A percentile compares a stretch with the other conserved stretches of the same genome.
These are phyloP conservation scores for Teratosphaeriaceae sp. DNA, from an alignment of 2,329 filamentous ascomycete genomes.

Conservation along the genomic window DNA sequence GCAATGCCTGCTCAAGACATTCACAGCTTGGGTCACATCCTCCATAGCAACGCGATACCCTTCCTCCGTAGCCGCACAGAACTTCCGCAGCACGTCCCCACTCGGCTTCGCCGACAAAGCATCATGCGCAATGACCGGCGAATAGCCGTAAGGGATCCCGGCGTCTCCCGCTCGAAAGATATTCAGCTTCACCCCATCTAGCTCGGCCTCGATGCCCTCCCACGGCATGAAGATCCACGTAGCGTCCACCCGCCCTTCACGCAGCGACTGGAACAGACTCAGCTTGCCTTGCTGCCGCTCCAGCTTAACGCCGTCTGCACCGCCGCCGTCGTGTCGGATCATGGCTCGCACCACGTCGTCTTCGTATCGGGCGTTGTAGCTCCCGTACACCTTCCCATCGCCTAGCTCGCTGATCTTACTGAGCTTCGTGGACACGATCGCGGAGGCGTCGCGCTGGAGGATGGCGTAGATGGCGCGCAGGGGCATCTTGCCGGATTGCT, in stretches of 20 bases:
- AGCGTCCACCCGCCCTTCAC: conserved; percentile 23
- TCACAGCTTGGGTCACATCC: conserved; percentile 15
- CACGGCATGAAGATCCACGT: conserved; percentile 30
- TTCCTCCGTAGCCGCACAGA: conserved; percentile 22
- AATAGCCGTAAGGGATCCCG: conserved; percentile 27
- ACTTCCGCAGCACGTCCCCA: conserved; percentile 17
- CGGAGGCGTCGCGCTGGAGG: conserved; percentile 26
- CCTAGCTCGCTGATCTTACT: conserved; percentile 20
- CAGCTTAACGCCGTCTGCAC: conserved; percentile 17
- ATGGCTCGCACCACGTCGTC: conserved; percentile 25
- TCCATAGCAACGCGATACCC: conserved; percentile 22
- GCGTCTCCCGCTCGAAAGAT: conserved; percentile 21
- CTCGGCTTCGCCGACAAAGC: conserved; percentile 11
- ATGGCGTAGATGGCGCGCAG: conserved; percentile 30
- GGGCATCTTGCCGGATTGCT: conserved; percentile 22
- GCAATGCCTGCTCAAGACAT: conserved; percentile 12
- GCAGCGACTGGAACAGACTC: conserved; percentile 23
- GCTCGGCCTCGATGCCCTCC: conserved; percentile 27
- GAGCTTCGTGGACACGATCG: conserved; percentile 23
- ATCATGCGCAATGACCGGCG: conserved; percentile 26
- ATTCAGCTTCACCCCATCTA: conserved; percentile 17
- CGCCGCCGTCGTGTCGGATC: conserved; percentile 22
- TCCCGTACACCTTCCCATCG: conserved; percentile 23
- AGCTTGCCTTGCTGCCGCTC: conserved; percentile 22
- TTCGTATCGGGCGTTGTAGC: conserved; percentile 29